A percentile compares a stretch with the other conserved stretches of the same genome.
Evolutionary conservation across 768 basidiomycete genomes (phyloP).

Genomic region (Leccinum ochraceum): DNA sequence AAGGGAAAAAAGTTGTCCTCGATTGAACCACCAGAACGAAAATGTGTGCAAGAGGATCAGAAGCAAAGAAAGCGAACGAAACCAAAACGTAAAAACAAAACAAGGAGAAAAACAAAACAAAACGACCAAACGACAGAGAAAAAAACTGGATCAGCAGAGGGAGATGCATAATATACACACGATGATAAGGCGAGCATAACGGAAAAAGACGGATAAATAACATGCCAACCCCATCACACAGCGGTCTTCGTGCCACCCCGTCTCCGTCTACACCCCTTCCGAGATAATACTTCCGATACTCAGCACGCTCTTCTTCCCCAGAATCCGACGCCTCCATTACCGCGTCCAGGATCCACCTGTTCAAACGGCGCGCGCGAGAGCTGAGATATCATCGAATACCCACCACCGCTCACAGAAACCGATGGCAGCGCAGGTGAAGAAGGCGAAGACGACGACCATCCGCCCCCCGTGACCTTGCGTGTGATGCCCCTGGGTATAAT

Average conservation of each 20-base stretch:
- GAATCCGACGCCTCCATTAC: constrained; percentile 6
- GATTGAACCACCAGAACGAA: background rate
- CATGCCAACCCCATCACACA: background rate
- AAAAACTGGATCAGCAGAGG: background rate
- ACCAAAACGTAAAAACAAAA: background rate
- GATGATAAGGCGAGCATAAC: background rate
- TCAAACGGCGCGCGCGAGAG: constrained; percentile 36
- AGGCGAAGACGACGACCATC: constrained; percentile 24
- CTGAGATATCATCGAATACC: constrained; percentile 29
- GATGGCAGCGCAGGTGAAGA: constrained; percentile 31
- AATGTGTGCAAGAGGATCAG: background rate
- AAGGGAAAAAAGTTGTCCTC: constrained; percentile 1
- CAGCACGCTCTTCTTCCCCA: constrained; percentile 62
- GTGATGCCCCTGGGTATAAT: constrained; percentile 22
- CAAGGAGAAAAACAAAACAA: background rate
- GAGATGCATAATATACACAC: constrained; percentile 6
- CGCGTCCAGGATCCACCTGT: constrained; percentile 26
- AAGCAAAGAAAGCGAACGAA: background rate
- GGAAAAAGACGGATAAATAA: background rate
- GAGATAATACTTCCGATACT: constrained; percentile 75
- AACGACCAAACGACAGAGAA: background rate
- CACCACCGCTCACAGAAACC: constrained; percentile 15
- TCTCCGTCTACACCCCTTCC: constrained; percentile 33
- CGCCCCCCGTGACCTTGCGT: constrained; percentile 14
- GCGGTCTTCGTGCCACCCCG: too few relatives aligned